A percentile compares a stretch with the other conserved stretches of the same genome.
Evolutionary conservation across 805 yeast genomes (phyloP).

Genomic region (Wickerhamomyces rabaulensis): DNA sequence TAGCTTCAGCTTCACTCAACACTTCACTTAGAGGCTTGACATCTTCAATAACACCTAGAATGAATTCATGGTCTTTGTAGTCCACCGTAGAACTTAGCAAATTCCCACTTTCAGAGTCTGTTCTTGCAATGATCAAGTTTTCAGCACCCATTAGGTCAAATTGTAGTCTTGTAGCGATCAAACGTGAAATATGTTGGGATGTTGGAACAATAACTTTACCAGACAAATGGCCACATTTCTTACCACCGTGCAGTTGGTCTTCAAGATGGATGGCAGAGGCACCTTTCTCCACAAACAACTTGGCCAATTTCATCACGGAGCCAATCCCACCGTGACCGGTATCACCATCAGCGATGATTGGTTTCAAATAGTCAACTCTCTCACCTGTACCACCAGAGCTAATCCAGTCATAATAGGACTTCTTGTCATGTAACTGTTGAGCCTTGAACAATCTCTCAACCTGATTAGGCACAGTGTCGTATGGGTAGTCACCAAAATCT

Average conservation of each 20-base stretch:
- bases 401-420: slow-evolving; percentile 38
- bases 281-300: slow-evolving; percentile 60
- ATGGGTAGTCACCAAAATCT: slow-evolving; percentile 66
- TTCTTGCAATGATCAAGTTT: slow-evolving; percentile 54
- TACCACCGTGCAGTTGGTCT: slow-evolving; percentile 61
- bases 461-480: slow-evolving; percentile 65
- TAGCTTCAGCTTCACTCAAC: slow-evolving; percentile 36
- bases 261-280: slow-evolving; percentile 65
- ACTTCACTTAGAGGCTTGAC: slow-evolving; percentile 41
- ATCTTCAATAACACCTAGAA: slow-evolving; percentile 40
- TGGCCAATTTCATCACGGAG: slow-evolving; percentile 60
- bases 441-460: slow-evolving; percentile 56
- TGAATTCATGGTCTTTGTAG: slow-evolving; percentile 51
- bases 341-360: slow-evolving; percentile 63
- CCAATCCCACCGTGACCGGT: slow-evolving; percentile 63
- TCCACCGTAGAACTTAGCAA: slow-evolving; percentile 48
- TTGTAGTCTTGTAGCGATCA: slow-evolving; percentile 54
- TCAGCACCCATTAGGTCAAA: slow-evolving; percentile 61
- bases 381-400: slow-evolving; percentile 14
- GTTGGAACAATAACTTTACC: slow-evolving; percentile 62
- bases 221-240: slow-evolving; percentile 59
- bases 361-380: slow-evolving; percentile 48
- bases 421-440: slow-evolving; percentile 52
- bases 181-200: slow-evolving; percentile 46
- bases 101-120: slow-evolving; percentile 53